These are phyloP conservation scores for Lipomyces kockii DNA, from an alignment of 805 yeast genomes.

Conservation along the genomic window DNA sequence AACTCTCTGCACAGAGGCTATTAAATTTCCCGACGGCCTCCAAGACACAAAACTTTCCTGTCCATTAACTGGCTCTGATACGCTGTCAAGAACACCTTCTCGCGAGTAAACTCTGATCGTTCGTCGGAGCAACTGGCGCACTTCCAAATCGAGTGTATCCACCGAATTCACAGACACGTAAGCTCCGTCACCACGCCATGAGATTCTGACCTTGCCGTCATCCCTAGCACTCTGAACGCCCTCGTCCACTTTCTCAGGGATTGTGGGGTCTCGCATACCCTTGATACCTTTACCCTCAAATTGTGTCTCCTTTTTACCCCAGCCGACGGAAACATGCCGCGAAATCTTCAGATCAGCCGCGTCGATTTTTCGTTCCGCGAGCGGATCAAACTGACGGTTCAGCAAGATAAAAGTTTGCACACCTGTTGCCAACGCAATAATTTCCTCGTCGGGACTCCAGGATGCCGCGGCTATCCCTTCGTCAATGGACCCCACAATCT, in stretches of 20 bases:
- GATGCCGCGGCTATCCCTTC: slow-evolving; percentile 69
- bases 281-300: slow-evolving; percentile 92
- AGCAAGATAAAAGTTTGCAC: slow-evolving; percentile 57
- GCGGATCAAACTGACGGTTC: slow-evolving; percentile 77
- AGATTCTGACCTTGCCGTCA: slow-evolving; percentile 53
- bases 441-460: slow-evolving; percentile 94
- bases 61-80: slow-evolving; percentile 87
- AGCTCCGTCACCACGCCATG: slow-evolving; percentile 97
- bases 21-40: slow-evolving; percentile 88
- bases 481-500: slow-evolving; percentile 84
- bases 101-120: slow-evolving; percentile 82
- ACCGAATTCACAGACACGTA: slow-evolving; percentile 70
- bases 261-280: slow-evolving; percentile 85
- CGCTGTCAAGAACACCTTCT: slow-evolving; percentile 76
- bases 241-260: slow-evolving; percentile 68
- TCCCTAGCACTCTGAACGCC: slow-evolving; percentile 69
- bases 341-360: slow-evolving; percentile 69
- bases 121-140: slow-evolving; percentile 55
- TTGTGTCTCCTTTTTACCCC: slow-evolving; percentile 98
- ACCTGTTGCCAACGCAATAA: slow-evolving; percentile 69
- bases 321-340: slow-evolving; percentile 92
- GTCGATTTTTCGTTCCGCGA: slow-evolving; percentile 64
- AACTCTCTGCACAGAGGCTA: slow-evolving; percentile 79
- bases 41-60: slow-evolving; percentile 76
- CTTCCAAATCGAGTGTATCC: slow-evolving; percentile 53